These are phyloP conservation scores for Diutina sp. DNA, from an alignment of 1,139 yeast species.

Conservation along the genomic window DNA sequence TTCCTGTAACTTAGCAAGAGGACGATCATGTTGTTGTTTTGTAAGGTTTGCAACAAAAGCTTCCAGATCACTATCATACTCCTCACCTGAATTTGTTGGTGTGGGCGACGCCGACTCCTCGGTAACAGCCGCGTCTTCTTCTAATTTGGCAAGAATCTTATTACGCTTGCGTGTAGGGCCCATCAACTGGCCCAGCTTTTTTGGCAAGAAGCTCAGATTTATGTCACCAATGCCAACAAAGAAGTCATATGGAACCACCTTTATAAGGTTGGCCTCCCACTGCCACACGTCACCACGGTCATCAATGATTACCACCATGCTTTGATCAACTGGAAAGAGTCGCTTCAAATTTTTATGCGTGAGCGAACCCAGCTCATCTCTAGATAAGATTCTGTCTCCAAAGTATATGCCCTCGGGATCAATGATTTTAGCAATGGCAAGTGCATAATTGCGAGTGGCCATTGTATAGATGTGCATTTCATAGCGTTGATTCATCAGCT, in stretches of 20 bases:
- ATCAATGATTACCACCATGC: conserved; percentile 93
- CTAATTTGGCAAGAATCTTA: neutral
- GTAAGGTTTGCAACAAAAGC: neutral
- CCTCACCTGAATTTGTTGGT: neutral
- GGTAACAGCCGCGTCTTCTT: neutral
- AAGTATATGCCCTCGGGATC: conserved; percentile 82
- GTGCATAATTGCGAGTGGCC: conserved; percentile 97
- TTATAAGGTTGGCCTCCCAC: conserved; percentile 85
- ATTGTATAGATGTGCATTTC: conserved; percentile 94
- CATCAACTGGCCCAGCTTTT: conserved; percentile 55
- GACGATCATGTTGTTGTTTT: conserved; percentile 58
- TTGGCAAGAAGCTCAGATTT: conserved; percentile 83
- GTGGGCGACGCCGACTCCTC: neutral
- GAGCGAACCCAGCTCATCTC: conserved; percentile 91
- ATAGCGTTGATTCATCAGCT: conserved; percentile 47
- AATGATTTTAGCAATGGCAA: conserved; percentile 77
- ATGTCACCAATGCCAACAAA: conserved; percentile 98
- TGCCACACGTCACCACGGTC: conserved; percentile 99
- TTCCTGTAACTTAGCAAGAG: conserved; percentile 72
- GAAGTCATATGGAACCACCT: conserved; percentile 90
- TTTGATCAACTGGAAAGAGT: conserved; percentile 88
- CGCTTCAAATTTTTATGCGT: conserved; percentile 83
- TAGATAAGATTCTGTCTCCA: conserved; percentile 80
- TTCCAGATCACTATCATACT: neutral
- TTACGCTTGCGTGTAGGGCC: conserved; percentile 58